Base-by-base conservation (phyloP, 495 filamentous ascomycete genomes). In the Neurospora sp. region DNA sequence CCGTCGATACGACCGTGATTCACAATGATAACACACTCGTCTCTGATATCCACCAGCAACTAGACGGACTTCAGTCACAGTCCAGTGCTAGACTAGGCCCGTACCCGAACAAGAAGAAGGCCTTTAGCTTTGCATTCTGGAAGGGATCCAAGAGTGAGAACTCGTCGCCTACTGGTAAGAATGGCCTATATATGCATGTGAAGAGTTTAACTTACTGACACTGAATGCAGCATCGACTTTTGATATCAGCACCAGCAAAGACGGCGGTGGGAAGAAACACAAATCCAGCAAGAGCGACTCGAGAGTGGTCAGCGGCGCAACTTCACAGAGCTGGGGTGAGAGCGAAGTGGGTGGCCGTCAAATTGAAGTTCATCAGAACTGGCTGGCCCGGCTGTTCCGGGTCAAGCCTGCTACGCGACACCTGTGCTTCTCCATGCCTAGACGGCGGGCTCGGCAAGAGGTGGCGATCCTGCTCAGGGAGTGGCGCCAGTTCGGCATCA, bases 351-450 rank as follows among this genome's bases (percentile, higher is more conserved):
- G 73, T 8, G 68, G 35, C 31, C 86, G 86, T 70, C 81, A 85
- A 72, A 86, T 89, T 69, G 88, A 87, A 20, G 84, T 88, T 4
- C 87, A 89, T 65, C 89, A 90, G 73, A 96, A 91, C 72, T 97
- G 94, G 94, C 86, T 99, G 69, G 89, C 91, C 41, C 91, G 92
- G 17, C 88, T 98, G 27, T 91, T 99, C 82, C 89, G 93, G 68
- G 90, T 98, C 79, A 97, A 96, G 77, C 95, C 96, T 0, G 90
- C 91, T 0, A 89, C 83, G 38, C 87, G 87, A 70, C 85, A 90
- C 9, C 78, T 98, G 12, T 94, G 93, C 78, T 90, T 98, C 75
- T 86, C 86, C 7, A 84, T 92, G 27, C 86, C 89, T 3, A 90
- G 89, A 69, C 81, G 87, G 27, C 89, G 89, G 70, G 90, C 90